Base-by-base conservation (phyloP, 2,329 filamentous ascomycete species). In the Nannizziopsis barbatae region DNA sequence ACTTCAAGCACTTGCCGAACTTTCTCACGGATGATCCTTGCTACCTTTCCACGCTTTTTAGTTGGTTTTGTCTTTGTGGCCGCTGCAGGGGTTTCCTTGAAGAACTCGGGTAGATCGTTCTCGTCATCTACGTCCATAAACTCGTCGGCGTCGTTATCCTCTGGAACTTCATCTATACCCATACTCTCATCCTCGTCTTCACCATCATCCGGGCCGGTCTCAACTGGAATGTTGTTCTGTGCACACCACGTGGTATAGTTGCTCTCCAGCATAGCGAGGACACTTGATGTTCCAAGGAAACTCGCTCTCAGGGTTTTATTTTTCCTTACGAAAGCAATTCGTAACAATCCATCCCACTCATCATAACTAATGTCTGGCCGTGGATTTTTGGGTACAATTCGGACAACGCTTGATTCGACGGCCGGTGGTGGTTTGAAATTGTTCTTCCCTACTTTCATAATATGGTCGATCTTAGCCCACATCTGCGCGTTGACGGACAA, bases 371-470 rank as follows among this genome's bases (percentile, higher is more conserved):
- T 89, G 57, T 87, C 83, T 46, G 90, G 90, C 33, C 87, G 73
- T 9, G 88, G 88, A 33, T 78, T 75, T 71, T 95, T 93, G 17
- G 88, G 88, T 62, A 90, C 86, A 56, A 95, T 84, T 52, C 89
- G 78, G 42, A 95, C 88, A 5, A 95, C 89, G 50, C 84, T 89
- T 6, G 81, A 86, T 67, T 98, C 92, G 50, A 98, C 92, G 60
- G 87, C 79, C 7, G 92, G 92, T 0, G 92, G 90, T 0, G 92
- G 92, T 53, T 86, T 87, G 76, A 96, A 98, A 71, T 96, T 96
- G 68, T 93, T 92, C 68, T 83, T 85, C 55, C 89, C 88, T 40
- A 96, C 90, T 70, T 95, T 95, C 82, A 94, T 86, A 57, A 94
- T 80, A 56, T 76, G 70, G 51, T 70, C 66, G 40, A 83, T 79